Evolutionary conservation across 306 rosid species (phyloP).

Genomic region (Ochetophila trinervis): DNA sequence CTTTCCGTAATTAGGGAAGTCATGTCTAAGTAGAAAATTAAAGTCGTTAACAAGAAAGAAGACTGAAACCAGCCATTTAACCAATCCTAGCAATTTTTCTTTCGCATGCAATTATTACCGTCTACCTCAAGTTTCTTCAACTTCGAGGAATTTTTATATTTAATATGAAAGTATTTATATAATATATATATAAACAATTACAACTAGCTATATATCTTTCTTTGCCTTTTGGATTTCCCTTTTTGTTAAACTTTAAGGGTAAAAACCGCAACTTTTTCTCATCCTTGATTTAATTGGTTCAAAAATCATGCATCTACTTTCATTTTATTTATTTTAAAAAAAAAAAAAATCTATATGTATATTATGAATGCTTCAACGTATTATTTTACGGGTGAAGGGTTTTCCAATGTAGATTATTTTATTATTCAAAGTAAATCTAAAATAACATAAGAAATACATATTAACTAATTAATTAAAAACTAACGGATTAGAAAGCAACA

Average conservation of each 20-base stretch:
- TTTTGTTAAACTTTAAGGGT: slow-evolving; percentile 6
- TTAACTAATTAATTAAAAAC: too few species aligned
- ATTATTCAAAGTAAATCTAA: too few species aligned
- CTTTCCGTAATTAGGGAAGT: slow-evolving; percentile 7
- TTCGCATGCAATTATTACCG: background rate
- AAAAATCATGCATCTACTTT: background rate
- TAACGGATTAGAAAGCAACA: too few species aligned
- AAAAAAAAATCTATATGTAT: too few species aligned
- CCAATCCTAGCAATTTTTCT: background rate
- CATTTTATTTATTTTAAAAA: too few species aligned
- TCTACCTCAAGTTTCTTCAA: background rate
- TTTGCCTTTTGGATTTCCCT: background rate
- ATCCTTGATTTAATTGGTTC: background rate
- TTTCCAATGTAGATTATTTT: too few species aligned
- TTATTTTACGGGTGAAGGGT: too few species aligned
- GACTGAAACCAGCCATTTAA: too few species aligned
- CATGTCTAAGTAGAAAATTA: slow-evolving; percentile 1
- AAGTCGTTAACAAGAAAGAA: background rate
- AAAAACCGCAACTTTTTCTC: background rate
- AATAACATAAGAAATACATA: too few species aligned
- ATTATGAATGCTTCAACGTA: too few species aligned
- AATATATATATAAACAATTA: too few species aligned
- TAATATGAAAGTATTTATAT: background rate
- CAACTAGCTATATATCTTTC: background rate
- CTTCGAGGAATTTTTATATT: background rate